A percentile compares a stretch with the other conserved stretches of the same genome.
These are phyloP conservation scores for Nitzschia sp. DNA, from an alignment of 108 stramenopile genomes.

Conservation along the genomic window DNA sequence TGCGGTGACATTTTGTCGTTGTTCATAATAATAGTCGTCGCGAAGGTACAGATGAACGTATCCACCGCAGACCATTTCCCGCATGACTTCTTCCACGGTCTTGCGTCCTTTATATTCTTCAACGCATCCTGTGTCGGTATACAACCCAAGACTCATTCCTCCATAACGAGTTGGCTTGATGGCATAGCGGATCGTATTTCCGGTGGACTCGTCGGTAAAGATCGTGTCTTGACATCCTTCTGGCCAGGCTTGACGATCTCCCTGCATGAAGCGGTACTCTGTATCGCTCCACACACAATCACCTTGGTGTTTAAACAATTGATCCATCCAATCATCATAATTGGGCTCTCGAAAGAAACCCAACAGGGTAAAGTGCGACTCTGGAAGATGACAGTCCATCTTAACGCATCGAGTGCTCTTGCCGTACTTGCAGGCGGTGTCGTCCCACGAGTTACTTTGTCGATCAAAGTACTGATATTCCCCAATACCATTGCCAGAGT, in stretches of 20 bases:
- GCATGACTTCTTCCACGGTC: slow-evolving; percentile 37
- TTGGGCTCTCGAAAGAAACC: slow-evolving; percentile 61
- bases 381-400: slow-evolving; percentile 69
- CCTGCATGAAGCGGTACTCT: slow-evolving; percentile 55
- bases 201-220: not conserved
- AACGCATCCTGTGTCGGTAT: slow-evolving; percentile 50
- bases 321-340: slow-evolving; percentile 58
- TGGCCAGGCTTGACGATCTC: not conserved
- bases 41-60: too few relatives aligned
- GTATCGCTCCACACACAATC: slow-evolving; percentile 58
- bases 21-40: too few relatives aligned
- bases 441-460: slow-evolving; percentile 38
- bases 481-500: slow-evolving; percentile 50
- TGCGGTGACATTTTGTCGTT: too few relatives aligned
- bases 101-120: slow-evolving; percentile 33
- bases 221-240: slow-evolving; percentile 3
- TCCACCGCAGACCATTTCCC: not conserved
- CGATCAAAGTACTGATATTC: slow-evolving; percentile 55
- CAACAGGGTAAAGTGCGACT: slow-evolving; percentile 47
- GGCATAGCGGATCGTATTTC: slow-evolving; percentile 41
- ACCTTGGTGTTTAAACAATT: slow-evolving; percentile 67
- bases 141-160: slow-evolving; percentile 44
- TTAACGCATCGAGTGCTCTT: slow-evolving; percentile 42
- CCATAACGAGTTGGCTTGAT: slow-evolving; percentile 53
- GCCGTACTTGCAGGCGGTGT: slow-evolving; percentile 26